Percentiles rank a stretch among this genome's conserved stretches.
These are phyloP conservation scores for Auricularia cornea DNA, from an alignment of 768 basidiomycete species.

Conservation along the genomic window DNA sequence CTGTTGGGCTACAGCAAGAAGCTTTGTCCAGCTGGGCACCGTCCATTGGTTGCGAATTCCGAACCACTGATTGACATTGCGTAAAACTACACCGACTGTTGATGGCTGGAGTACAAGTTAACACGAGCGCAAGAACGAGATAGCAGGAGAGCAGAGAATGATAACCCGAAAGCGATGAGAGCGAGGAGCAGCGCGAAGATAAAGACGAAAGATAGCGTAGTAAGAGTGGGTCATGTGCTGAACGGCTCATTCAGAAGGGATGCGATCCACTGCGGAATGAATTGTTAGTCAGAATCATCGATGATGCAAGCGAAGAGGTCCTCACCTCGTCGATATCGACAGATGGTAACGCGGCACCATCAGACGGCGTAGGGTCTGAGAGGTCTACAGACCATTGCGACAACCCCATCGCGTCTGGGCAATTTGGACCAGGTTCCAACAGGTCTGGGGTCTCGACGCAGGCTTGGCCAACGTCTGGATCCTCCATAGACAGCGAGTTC, in stretches of 20 bases:
- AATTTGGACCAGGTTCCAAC: no score
- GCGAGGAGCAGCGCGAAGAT: neutral
- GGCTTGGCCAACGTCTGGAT: no score
- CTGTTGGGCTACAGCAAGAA: no score
- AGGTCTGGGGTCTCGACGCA: no score
- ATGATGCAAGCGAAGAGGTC: neutral
- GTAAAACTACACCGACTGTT: neutral
- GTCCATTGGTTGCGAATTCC: neutral
- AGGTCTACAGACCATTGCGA: no score
- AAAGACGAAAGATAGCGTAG: neutral
- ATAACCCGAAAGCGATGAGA: neutral
- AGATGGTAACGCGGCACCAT: neutral
- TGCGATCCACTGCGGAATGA: neutral
- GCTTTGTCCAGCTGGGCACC: neutral
- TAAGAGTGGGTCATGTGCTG: neutral
- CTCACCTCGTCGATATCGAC: neutral
- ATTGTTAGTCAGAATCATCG: neutral
- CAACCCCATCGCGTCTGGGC: no score
- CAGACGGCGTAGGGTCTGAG: neutral
- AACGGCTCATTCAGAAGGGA: neutral
- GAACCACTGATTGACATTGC: neutral
- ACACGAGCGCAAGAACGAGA: neutral
- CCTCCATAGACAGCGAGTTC: no score
- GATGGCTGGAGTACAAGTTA: neutral
- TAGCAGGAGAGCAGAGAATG: neutral